Conservation (phyloP, 2,329 filamentous ascomycete genomes). For the Domatiomyces globalis region DNA sequence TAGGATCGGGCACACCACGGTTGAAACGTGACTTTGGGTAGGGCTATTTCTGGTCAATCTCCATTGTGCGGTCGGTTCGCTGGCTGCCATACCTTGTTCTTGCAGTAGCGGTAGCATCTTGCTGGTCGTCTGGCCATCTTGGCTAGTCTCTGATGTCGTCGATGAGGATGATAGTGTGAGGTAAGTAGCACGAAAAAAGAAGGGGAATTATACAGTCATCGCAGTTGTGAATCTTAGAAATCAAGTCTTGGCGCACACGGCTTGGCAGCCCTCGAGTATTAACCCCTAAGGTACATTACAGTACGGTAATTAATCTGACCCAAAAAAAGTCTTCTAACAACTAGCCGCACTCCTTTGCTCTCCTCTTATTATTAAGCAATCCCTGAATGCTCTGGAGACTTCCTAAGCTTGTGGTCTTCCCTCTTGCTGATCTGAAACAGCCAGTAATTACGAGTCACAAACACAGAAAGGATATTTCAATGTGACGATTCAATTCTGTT, state of each 20-base stretch:
- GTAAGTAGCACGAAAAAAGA: background rate
- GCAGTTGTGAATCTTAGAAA: background rate
- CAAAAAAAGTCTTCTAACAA: too few relatives aligned
- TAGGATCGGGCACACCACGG: slow-evolving; percentile 80
- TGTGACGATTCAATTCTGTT: too few relatives aligned
- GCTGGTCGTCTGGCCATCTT: slow-evolving; percentile 99
- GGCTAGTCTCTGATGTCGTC: slow-evolving; percentile 42
- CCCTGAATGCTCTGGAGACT: too few relatives aligned
- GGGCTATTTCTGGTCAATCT: slow-evolving; percentile 41
- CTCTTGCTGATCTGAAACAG: too few relatives aligned
- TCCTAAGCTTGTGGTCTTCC: too few relatives aligned
- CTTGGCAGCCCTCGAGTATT: background rate
- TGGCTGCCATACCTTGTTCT: slow-evolving; percentile 78
- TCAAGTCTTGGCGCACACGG: background rate
- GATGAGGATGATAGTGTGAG: slow-evolving; percentile 10
- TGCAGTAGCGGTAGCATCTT: slow-evolving; percentile 99
- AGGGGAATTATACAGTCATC: background rate
- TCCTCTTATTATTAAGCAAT: too few relatives aligned
- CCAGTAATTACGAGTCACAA: too few relatives aligned
- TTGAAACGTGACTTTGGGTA: slow-evolving; percentile 99
- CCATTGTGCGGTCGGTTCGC: background rate
- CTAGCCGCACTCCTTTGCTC: too few relatives aligned
- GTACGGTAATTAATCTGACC: too few relatives aligned
- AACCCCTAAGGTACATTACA: too few relatives aligned
- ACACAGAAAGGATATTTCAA: too few relatives aligned